A percentile compares a stretch with the other conserved stretches of the same genome.
Evolutionary conservation across 768 basidiomycete genomes (phyloP).

Genomic region (Boletus speciosus): DNA sequence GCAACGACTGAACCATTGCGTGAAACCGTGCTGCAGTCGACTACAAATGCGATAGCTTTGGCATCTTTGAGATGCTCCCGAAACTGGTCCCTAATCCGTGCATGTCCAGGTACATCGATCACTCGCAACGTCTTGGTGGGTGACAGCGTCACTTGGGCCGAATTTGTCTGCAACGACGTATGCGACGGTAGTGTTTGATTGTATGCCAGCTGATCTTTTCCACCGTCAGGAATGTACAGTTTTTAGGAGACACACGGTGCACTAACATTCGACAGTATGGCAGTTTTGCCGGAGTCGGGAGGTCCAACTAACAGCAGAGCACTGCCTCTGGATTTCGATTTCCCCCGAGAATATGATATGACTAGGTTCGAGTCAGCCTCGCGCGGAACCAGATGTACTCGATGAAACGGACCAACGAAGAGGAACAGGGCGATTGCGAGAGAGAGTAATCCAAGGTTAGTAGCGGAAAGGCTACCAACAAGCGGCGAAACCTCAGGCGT

Average conservation of each 20-base stretch:
- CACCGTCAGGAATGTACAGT: conserved; percentile 6
- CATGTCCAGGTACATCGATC: conserved; percentile 83
- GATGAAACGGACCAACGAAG: conserved; percentile 38
- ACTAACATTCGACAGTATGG: conserved; percentile 68
- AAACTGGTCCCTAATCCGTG: conserved; percentile 73
- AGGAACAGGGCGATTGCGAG: conserved; percentile 42
- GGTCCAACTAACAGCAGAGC: conserved; percentile 74
- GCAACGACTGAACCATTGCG: conserved; percentile 72
- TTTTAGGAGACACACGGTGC: neutral
- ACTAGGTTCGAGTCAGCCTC: conserved; percentile 37
- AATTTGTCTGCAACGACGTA: conserved; percentile 75
- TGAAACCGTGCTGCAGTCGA: conserved; percentile 75
- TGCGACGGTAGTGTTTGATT: conserved; percentile 63
- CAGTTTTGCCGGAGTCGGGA: conserved; percentile 77
- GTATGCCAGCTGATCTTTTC: conserved; percentile 55
- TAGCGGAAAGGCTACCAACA: conserved; percentile 36
- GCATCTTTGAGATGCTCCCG: conserved; percentile 59
- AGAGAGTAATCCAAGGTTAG: conserved; percentile 40
- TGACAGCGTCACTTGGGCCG: conserved; percentile 43
- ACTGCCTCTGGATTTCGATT: conserved; percentile 48
- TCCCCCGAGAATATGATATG: conserved; percentile 41
- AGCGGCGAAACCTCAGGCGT: conserved; percentile 38
- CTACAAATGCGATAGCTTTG: conserved; percentile 70
- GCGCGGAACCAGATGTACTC: neutral
- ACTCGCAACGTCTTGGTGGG: conserved; percentile 47